Evolutionary conservation across 1,284 basidiomycete genomes (phyloP), one percentile per base, ranked within the genome.

Genomic region (Tranzscheliella williamsii): DNA sequence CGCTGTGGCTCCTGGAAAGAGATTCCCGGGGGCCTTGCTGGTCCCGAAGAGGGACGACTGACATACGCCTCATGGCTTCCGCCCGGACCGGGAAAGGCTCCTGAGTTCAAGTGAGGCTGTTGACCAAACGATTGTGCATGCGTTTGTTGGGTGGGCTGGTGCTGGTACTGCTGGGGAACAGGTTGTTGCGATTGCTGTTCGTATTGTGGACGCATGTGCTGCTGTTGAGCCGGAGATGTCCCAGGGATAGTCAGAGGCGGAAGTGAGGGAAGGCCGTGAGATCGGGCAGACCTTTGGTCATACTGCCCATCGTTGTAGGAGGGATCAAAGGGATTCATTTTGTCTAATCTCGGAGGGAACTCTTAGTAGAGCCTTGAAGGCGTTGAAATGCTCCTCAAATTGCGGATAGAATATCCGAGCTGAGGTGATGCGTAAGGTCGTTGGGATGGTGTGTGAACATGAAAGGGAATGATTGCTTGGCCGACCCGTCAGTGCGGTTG

Each of bases 1-100:
- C 69, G 51, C 26, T 54, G 50, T 6, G 58, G 67, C 24, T 67
- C 66, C 37, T 70, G 69, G 41, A 72, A 72, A n/a, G 69, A 72
- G 49, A 72, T 65, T 21, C 53, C 53, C 16, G 43, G 26, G 11
- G 46, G 45, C 11, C 60, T 51, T 24, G 35, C 8, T 7, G 20
- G 8, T 6, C 43, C 42, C 6, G 23, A n/a, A 20, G 42, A 18
- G 21, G 47, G 38, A 15, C 23, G 17, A 39, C n/a, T 44, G 29
- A 40, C 12, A 40, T 61, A 52, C 1, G 49, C 48, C 17, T 48
- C 38, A 24, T 47, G 40, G 43, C 44, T 48, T 36, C 52, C 41
- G 15, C 43, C 41, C 11, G 43, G 43, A 11, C 26, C 38, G 24
- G 21, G 5, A 35, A 39, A 37, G 38, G 4, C 37, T 30, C 24